These are phyloP conservation scores for Fistulinella prunicolor DNA, from an alignment of 768 basidiomycete genomes.

Conservation along the genomic window DNA sequence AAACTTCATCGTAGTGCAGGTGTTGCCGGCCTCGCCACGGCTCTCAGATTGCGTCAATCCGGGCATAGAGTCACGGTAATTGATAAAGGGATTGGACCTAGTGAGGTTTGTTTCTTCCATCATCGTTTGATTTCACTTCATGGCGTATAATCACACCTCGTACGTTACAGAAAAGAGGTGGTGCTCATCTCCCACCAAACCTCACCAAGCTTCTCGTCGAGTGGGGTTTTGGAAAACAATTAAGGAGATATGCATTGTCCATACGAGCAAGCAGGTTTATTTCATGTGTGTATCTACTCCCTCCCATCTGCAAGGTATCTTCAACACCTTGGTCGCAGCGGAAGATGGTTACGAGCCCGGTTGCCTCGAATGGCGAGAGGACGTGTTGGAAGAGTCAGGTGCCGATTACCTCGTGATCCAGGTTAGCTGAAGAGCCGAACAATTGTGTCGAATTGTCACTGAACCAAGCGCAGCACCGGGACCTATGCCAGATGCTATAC, in stretches of 20 bases:
- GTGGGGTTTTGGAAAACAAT: conserved; percentile 52
- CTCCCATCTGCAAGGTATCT: neutral
- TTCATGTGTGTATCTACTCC: conserved; percentile 15
- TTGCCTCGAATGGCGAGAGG: conserved; percentile 45
- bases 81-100: conserved; percentile 47
- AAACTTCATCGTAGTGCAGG: conserved; percentile 20
- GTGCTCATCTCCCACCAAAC: conserved; percentile 55
- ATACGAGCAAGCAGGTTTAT: conserved; percentile 25
- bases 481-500: conserved; percentile 49
- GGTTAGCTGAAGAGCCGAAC: conserved; percentile 27
- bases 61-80: conserved; percentile 61
- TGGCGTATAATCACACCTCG: neutral
- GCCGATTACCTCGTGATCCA: conserved; percentile 53
- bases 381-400: conserved; percentile 49
- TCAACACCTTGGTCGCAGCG: conserved; percentile 30
- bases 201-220: conserved; percentile 53
- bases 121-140: neutral
- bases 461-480: conserved; percentile 42
- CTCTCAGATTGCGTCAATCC: conserved; percentile 52
- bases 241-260: conserved; percentile 35
- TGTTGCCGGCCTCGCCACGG: conserved; percentile 56
- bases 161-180: conserved; percentile 34
- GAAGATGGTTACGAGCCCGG: conserved; percentile 45
- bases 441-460: too few relatives aligned
- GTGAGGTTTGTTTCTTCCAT: conserved; percentile 31